Percentiles rank a stretch among this genome's conserved stretches.
Evolutionary conservation across 2,329 filamentous ascomycete species (phyloP).

Genomic region (Aspergillus sp.): DNA sequence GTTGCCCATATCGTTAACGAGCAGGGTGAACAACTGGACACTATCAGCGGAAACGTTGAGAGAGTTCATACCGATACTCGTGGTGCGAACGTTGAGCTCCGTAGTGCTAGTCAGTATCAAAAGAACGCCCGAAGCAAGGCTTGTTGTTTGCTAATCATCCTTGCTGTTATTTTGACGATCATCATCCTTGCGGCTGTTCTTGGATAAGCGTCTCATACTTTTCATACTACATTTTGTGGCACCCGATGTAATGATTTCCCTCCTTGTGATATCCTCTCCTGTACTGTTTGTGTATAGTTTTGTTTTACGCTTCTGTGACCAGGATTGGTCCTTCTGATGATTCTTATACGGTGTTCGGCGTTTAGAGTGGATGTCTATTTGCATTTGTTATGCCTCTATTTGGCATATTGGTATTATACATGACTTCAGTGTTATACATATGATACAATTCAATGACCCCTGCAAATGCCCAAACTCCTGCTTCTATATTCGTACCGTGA

Average conservation of each 20-base stretch:
- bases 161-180: conserved; percentile 85
- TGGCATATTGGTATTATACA: conserved; percentile 34
- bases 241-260: conserved; percentile 11
- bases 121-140: conserved; percentile 93
- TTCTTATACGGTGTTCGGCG: conserved; percentile 19
- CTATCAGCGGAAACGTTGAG: conserved; percentile 85
- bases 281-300: conserved; percentile 27
- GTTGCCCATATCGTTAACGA: conserved; percentile 97
- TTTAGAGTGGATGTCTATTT: conserved; percentile 24
- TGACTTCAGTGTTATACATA: conserved; percentile 32
- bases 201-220: conserved; percentile 49
- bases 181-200: conserved; percentile 83
- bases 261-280: conserved; percentile 35
- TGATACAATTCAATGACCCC: conserved; percentile 30
- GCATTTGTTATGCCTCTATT: conserved; percentile 18
- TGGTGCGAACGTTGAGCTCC: conserved; percentile 81
- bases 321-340: conserved; percentile 11
- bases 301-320: conserved; percentile 11
- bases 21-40: conserved; percentile 84
- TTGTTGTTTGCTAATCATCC: conserved; percentile 84
- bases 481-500: conserved; percentile 24
- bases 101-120: conserved; percentile 86
- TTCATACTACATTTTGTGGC: neutral
- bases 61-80: conserved; percentile 76
- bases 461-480: conserved; percentile 27